Evolutionary conservation across 23 red algal genomes (phyloP).

Genomic region (Gracilaria caudata): DNA sequence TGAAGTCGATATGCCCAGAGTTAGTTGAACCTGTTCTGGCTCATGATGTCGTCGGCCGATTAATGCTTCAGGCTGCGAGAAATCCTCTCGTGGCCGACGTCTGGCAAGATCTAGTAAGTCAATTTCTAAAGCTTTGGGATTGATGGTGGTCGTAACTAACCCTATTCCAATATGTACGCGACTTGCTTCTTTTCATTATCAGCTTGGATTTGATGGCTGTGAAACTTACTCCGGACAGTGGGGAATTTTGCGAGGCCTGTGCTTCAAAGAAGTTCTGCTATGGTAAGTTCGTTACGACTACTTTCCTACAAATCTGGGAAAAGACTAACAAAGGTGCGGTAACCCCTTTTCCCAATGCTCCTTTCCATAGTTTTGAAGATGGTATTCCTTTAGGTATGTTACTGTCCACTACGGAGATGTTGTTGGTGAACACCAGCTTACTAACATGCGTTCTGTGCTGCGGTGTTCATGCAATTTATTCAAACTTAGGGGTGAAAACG

Average conservation of each 20-base stretch:
- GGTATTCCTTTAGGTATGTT: slow-evolving; percentile 67
- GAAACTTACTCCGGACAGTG: slow-evolving; percentile 71
- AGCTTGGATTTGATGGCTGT: slow-evolving; percentile 71
- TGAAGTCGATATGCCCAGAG: slow-evolving; percentile 65
- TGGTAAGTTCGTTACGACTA: slow-evolving; percentile 26
- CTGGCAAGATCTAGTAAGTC: slow-evolving; percentile 76
- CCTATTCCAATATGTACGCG: background rate
- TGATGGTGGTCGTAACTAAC: too few species aligned
- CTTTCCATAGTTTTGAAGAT: slow-evolving; percentile 55
- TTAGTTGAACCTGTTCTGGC: slow-evolving; percentile 65
- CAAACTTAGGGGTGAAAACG: slow-evolving; percentile 55
- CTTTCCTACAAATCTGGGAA: background rate
- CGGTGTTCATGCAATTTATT: background rate
- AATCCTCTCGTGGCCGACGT: slow-evolving; percentile 64
- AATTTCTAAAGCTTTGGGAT: too few species aligned
- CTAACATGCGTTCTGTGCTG: slow-evolving; percentile 1
- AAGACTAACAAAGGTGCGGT: background rate
- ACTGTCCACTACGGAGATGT: background rate
- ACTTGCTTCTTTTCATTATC: background rate
- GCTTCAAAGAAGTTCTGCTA: slow-evolving; percentile 59
- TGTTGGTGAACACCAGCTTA: background rate
- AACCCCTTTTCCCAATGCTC: background rate
- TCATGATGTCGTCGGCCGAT: slow-evolving; percentile 64
- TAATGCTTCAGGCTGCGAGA: slow-evolving; percentile 67
- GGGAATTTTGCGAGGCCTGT: slow-evolving; percentile 58